Base-by-base conservation (phyloP, 2,329 filamentous ascomycete species). In the Apiospora aurea region DNA sequence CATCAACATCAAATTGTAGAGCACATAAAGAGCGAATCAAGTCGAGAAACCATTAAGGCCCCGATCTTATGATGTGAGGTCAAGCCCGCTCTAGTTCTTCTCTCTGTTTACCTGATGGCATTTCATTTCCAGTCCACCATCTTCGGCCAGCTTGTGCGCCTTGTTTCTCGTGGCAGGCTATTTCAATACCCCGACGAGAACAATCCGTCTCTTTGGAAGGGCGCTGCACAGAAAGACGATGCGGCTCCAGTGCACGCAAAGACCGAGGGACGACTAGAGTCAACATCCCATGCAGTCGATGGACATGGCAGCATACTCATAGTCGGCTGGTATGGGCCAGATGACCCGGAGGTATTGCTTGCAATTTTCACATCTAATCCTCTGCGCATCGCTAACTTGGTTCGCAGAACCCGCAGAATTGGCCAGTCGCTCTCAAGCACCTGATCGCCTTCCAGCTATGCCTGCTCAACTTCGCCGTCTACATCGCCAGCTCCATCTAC, bases 261-360 rank as follows among this genome's bases (percentile, higher is more conserved):
- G 87, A 74, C 87, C 85, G 2, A 82, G 78, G 13, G 81, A 85
- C 71, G 80, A 85, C 57, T 73, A 69, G 73, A 78, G 2, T 18
- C 24, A 14, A 47, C 34, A n/a, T 26, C 75, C 75, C 0, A 75
- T 74, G 18, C 87, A 89, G 76, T 80, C 83, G 87, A 89, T 74
- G 88, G 87, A 74, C 86, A 86, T 5, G 34, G 34, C 0, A 81
- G 79, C 72, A 85, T 89, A 76, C 76, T 85, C 70, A 78, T 90
- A 7, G 82, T 90, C 8, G 81, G 83, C 49, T 90, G 87, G 87
- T 87, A 82, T 74, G 85, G 83, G 0, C 80, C 83, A 0, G 76
- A 86, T 71, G 87, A 89, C 75, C 79, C 79, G 71, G 83, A 84
- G 75, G 82, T 82, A 72, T 64, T 75, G 7, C 5, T 0, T 69